Percentiles rank a stretch among this genome's conserved stretches.
phyloP scores from a whole-genome alignment of 768 basidiomycete species.

The Mycena pura region DNA sequence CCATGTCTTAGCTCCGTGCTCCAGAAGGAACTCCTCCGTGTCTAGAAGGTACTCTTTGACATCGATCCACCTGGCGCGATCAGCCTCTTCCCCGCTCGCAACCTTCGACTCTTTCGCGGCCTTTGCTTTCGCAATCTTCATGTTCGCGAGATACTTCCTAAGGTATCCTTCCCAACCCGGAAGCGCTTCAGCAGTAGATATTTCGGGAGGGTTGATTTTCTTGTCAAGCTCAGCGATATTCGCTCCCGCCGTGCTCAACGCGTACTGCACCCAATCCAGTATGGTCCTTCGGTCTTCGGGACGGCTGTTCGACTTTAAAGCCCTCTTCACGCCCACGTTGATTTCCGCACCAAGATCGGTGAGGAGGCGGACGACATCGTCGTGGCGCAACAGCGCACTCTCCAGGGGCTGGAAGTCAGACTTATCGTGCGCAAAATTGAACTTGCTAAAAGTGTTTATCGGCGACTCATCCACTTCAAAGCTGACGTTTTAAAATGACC shows the following conservation, averaged over 20 bases:
- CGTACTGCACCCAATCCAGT: slow-evolving; percentile 48
- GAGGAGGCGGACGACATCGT: slow-evolving; percentile 48
- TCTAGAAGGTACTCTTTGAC: slow-evolving; percentile 42
- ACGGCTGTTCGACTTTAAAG: slow-evolving; percentile 27
- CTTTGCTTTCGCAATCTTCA: neutral
- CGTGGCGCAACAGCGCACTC: slow-evolving; percentile 40
- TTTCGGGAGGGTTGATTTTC: neutral
- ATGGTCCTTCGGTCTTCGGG: slow-evolving; percentile 34
- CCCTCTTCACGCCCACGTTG: slow-evolving; percentile 39
- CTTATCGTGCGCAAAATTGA: slow-evolving; percentile 33
- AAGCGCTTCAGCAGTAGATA: neutral
- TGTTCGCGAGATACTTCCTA: slow-evolving; percentile 1
- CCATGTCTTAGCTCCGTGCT: slow-evolving; percentile 51
- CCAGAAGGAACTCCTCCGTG: slow-evolving; percentile 39
- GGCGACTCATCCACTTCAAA: too few species aligned
- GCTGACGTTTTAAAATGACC: too few species aligned
- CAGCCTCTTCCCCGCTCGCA: slow-evolving; percentile 11
- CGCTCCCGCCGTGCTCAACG: slow-evolving; percentile 30
- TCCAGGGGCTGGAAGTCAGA: slow-evolving; percentile 44
- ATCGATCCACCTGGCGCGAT: slow-evolving; percentile 33
- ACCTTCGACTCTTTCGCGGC: slow-evolving; percentile 13
- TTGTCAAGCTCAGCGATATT: slow-evolving; percentile 32
- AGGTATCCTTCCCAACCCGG: slow-evolving; percentile 22
- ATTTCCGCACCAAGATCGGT: slow-evolving; percentile 43
- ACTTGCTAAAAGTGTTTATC: too few species aligned